Conservation (phyloP, 2,329 filamentous ascomycete genomes). For the Xylaria sp. region DNA sequence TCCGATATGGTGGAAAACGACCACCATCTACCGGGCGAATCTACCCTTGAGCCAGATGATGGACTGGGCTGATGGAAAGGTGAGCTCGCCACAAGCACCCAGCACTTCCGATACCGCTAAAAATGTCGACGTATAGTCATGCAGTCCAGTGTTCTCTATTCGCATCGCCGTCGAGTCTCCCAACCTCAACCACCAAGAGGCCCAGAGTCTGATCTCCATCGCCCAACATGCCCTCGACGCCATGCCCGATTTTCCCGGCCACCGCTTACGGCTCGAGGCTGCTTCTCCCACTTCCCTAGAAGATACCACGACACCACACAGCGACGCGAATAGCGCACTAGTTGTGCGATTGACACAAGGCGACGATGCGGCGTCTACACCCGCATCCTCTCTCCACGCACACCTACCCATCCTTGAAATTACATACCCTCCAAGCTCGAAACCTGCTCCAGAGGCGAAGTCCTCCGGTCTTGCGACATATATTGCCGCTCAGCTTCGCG, state of each 20-base stretch:
- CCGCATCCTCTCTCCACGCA: slow-evolving; percentile 74
- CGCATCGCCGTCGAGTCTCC: slow-evolving; percentile 81
- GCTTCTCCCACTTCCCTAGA: slow-evolving; percentile 58
- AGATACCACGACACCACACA: slow-evolving; percentile 42
- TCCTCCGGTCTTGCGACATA: slow-evolving; percentile 80
- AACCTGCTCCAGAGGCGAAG: slow-evolving; percentile 73
- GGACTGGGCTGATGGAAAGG: slow-evolving; percentile 90
- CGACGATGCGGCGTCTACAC: slow-evolving; percentile 66
- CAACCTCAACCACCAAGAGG: slow-evolving; percentile 72
- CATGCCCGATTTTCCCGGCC: slow-evolving; percentile 84
- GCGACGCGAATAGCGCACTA: slow-evolving; percentile 68
- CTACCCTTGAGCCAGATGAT: slow-evolving; percentile 88
- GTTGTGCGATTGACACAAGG: slow-evolving; percentile 77
- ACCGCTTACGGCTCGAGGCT: slow-evolving; percentile 80
- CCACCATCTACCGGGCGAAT: slow-evolving; percentile 87
- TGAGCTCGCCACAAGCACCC: slow-evolving; percentile 53
- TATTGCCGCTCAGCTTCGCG: slow-evolving; percentile 80
- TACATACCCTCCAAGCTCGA: slow-evolving; percentile 76
- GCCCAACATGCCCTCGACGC: slow-evolving; percentile 89
- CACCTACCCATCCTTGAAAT: slow-evolving; percentile 80
- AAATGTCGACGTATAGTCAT: slow-evolving; percentile 68
- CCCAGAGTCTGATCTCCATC: slow-evolving; percentile 77
- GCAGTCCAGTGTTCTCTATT: slow-evolving; percentile 87
- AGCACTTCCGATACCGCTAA: slow-evolving; percentile 5
- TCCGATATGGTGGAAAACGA: slow-evolving; percentile 96